Evolutionary conservation across 2,329 filamentous ascomycete species (phyloP).

Genomic region (Davidsoniella australis): DNA sequence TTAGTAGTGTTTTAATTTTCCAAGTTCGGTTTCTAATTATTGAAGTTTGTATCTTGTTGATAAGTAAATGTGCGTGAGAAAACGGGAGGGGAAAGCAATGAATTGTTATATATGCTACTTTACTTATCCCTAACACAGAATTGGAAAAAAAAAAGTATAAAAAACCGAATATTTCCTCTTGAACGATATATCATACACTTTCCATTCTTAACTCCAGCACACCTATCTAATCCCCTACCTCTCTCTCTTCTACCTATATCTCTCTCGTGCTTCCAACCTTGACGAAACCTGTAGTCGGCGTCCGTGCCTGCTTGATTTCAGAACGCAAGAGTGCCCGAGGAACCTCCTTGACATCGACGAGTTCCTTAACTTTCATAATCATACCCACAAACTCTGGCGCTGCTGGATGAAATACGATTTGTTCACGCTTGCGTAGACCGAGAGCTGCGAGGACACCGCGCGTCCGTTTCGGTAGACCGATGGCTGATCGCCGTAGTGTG

Average conservation of each 20-base stretch:
- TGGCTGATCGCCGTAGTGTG: conserved; percentile 74
- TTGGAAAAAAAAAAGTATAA: not conserved
- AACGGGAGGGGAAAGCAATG: no score
- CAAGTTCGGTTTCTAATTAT: not conserved
- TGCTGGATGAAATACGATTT: conserved; percentile 80
- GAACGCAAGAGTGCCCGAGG: conserved; percentile 42
- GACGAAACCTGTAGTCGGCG: conserved; percentile 66
- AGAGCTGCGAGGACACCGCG: conserved; percentile 70
- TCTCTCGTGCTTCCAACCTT: conserved; percentile 40
- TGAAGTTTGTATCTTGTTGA: not conserved
- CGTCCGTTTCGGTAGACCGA: conserved; percentile 68
- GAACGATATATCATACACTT: conserved; percentile 18
- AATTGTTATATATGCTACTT: not conserved
- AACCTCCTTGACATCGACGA: conserved; percentile 70
- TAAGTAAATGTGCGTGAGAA: no score
- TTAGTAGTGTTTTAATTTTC: no score
- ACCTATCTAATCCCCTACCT: not conserved
- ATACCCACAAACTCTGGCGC: conserved; percentile 68
- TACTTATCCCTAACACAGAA: not conserved
- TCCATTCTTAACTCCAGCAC: not conserved
- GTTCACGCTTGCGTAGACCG: conserved; percentile 68
- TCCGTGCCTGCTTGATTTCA: conserved; percentile 54
- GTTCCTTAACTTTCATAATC: conserved; percentile 86
- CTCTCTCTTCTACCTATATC: conserved; percentile 14
- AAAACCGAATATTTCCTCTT: not conserved